Base-by-base conservation (phyloP, 192 early-diverging fungal genomes). In the Dimargaris xerosporica region DNA sequence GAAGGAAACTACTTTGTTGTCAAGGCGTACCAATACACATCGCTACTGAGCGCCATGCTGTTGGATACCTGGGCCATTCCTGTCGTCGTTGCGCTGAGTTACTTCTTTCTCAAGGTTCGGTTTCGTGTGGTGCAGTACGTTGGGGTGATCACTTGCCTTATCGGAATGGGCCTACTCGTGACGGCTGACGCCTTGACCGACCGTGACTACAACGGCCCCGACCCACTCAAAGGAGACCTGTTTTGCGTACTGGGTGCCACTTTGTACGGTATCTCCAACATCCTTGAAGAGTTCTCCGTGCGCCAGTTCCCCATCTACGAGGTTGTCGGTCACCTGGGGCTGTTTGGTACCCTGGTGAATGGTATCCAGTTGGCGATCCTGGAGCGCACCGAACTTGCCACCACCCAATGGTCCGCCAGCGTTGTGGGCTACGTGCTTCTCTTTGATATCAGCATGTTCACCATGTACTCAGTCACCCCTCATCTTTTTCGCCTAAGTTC, bases 1-100 rank as follows among this genome's bases (percentile, higher is more conserved):
- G 86, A 90, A 68, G 88, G 84, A 66, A 90, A 90, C 62, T 90
- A 84, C 63, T 86, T 90, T 75, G 80, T 85, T 16, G 81, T 88
- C 59, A 88, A 87, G 72, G 81, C 85, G 10, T 90, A 79, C 61
- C 72, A 68, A 63, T 88, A 88, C 65, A 90, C 88, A 19, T 86
- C 84, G 17, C 63, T 88, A 2, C 70, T 90, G 43, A 87, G 86
- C 0, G 82, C 80, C 64, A 87, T 87, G 85, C 68, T 90, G 47
- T 73, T 90, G 19, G 85, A 88, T 64, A 81, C 85, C 23, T 88
- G 86, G 86, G 79, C 85, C 4, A 81, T 81, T 42, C 84, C 85
- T 11, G 81, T 85, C 10, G 84, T 84, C n/a, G 78, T 88, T 62
- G 61, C 86, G n/a, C 58, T 90, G 45, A 80, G 78, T 41, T 78